These are phyloP conservation scores for Triticum urartu DNA, from an alignment of 176 grass and related monocot genomes.

Conservation along the genomic window DNA sequence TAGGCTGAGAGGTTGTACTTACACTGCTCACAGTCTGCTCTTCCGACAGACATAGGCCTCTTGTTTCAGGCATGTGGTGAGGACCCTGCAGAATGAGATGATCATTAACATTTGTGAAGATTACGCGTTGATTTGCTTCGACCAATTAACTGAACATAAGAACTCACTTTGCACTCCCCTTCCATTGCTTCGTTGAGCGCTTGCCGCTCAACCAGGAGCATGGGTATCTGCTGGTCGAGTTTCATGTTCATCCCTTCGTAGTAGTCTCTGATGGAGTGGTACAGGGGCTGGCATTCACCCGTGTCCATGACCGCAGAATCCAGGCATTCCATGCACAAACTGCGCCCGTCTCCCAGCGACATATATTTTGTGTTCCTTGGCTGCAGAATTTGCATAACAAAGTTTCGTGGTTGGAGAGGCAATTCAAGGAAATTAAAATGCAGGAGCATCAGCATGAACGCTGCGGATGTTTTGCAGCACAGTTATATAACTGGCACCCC, in stretches of 20 bases:
- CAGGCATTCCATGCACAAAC: slow-evolving; percentile 84
- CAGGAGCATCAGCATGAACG: neutral
- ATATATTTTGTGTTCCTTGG: slow-evolving; percentile 74
- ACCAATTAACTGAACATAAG: neutral
- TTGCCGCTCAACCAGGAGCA: slow-evolving; percentile 97
- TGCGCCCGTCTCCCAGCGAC: slow-evolving; percentile 76
- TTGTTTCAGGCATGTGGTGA: slow-evolving; percentile 93
- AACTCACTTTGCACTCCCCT: slow-evolving; percentile 82
- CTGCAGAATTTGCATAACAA: slow-evolving; percentile 36
- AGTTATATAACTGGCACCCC: neutral
- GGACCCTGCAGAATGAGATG: slow-evolving; percentile 51
- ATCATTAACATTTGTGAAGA: neutral
- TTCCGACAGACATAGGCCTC: slow-evolving; percentile 89
- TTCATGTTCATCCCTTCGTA: slow-evolving; percentile 98
- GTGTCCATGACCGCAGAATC: slow-evolving; percentile 92
- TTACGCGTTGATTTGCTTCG: neutral
- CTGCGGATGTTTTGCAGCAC: neutral
- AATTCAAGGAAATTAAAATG: slow-evolving; percentile 2
- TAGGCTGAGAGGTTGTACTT: slow-evolving; percentile 30
- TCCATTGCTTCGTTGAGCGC: slow-evolving; percentile 98
- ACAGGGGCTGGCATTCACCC: slow-evolving; percentile 81
- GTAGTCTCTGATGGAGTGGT: slow-evolving; percentile 91
- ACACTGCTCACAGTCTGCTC: slow-evolving; percentile 92
- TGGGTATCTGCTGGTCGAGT: slow-evolving; percentile 95
- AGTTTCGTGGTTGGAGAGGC: neutral